Conservation (phyloP, 2,329 filamentous ascomycete genomes). For the Cryphonectria japonica region DNA sequence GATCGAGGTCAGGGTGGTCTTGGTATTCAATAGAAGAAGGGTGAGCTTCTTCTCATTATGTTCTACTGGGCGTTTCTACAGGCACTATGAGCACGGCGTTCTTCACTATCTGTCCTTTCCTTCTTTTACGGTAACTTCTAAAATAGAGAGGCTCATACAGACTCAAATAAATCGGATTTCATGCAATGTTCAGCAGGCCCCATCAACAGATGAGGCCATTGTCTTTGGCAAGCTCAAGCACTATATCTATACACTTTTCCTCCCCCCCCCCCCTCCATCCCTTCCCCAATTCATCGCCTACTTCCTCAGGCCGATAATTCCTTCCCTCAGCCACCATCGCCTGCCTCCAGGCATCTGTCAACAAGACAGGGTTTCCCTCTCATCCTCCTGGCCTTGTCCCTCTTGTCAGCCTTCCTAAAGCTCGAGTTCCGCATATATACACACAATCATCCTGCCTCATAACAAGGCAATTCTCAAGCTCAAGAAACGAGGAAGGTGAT, state of each 20-base stretch:
- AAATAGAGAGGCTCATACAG: background rate
- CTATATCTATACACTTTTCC: background rate
- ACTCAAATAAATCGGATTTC: background rate
- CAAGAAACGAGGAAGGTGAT: background rate
- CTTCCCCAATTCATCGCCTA: background rate
- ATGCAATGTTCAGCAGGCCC: background rate
- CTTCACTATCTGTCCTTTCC: background rate
- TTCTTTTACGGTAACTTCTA: background rate
- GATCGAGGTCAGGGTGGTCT: background rate
- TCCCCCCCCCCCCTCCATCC: background rate
- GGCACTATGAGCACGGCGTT: background rate
- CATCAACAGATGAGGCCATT: background rate
- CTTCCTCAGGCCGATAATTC: background rate
- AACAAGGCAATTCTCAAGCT: background rate
- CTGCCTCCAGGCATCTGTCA: background rate
- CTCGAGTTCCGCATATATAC: background rate
- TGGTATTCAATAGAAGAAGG: background rate
- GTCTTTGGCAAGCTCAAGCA: background rate
- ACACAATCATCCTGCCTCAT: background rate
- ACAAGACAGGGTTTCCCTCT: background rate
- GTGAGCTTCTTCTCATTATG: background rate
- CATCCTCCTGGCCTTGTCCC: background rate
- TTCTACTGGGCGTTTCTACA: background rate
- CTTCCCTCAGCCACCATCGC: background rate
- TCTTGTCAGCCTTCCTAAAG: background rate